Evolutionary conservation across 495 filamentous ascomycete species (phyloP), one percentile per base, ranked within the genome.

Genomic region (Opeltia flavorubescens): DNA sequence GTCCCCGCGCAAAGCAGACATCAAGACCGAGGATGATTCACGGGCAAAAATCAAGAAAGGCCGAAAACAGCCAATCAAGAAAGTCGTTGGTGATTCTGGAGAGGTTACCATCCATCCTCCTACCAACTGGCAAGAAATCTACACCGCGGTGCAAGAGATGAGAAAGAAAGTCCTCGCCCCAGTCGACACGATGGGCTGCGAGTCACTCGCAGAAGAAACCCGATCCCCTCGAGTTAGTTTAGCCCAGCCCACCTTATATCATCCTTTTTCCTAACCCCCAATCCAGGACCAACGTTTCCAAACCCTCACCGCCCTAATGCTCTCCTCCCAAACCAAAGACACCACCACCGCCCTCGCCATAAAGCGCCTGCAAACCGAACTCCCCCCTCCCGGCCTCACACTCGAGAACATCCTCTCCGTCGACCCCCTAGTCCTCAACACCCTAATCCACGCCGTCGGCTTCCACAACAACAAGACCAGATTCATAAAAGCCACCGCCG

Each of bases 101-200:
- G 66, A 64, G 20, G 51, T 71, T 3, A 70, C 63, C 24, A 63
- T 83, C 33, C 63, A 75, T 39, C 75, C 91, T 2, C 93, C 91
- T 0, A 71, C 77, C 0, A 75, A 86, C 57, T 98, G 91, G 91
- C 80, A 87, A 46, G 72, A 79, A 23, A 78, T 94, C 43, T 98
- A 95, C 62, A 62, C 71, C 30, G 68, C 76, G 1, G 81, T 88
- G 29, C 80, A 78, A 53, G 73, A 75, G 55, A 95, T 95, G 86
- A 79, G 91, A 2, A 69, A 70, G 44, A 74, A 75, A 33, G 79
- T 83, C n/a, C 69, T 73, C 0, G 91, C 91, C 3, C 85, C 89
- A 1, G 91, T 98, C 1, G 91, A 98, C 65, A 95, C 93, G 0
- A 95, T 98, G 91, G 91, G 91, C 17, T 98, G 91, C 59, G 86